Evolutionary conservation across 192 early-diverging fungal species (phyloP).

Genomic region (Diversispora epigaea): DNA sequence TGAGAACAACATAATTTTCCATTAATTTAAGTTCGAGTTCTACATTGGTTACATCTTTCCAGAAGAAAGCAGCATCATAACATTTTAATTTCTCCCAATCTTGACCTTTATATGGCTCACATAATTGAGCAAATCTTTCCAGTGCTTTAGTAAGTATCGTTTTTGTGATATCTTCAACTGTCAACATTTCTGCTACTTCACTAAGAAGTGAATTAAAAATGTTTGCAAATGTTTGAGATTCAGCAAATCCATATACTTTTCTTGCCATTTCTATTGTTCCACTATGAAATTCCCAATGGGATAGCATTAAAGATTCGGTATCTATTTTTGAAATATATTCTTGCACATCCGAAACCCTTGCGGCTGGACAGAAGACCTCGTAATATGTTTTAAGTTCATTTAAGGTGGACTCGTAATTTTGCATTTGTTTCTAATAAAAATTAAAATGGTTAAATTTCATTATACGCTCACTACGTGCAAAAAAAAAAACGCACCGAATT

Average conservation of each 20-base stretch:
- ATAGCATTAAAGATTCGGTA: background rate
- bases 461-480: too few relatives aligned
- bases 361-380: background rate
- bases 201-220: background rate
- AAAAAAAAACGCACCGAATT: too few relatives aligned
- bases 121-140: background rate
- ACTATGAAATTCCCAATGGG: background rate
- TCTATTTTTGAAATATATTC: background rate
- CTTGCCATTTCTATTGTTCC: background rate
- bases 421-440: background rate
- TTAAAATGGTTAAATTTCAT: too few relatives aligned
- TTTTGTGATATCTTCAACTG: background rate
- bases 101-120: background rate
- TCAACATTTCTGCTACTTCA: background rate
- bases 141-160: background rate
- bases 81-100: slow-evolving; percentile 14
- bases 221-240: background rate
- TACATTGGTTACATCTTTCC: background rate
- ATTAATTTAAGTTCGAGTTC: slow-evolving; percentile 9
- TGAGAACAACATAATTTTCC: background rate
- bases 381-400: background rate
- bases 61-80: background rate
- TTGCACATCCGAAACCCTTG: background rate
- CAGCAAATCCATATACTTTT: background rate
- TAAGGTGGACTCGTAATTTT: background rate